phyloP scores from a whole-genome alignment of 2,329 filamentous ascomycete species.

The Hymenoscyphus fraxineus region DNA sequence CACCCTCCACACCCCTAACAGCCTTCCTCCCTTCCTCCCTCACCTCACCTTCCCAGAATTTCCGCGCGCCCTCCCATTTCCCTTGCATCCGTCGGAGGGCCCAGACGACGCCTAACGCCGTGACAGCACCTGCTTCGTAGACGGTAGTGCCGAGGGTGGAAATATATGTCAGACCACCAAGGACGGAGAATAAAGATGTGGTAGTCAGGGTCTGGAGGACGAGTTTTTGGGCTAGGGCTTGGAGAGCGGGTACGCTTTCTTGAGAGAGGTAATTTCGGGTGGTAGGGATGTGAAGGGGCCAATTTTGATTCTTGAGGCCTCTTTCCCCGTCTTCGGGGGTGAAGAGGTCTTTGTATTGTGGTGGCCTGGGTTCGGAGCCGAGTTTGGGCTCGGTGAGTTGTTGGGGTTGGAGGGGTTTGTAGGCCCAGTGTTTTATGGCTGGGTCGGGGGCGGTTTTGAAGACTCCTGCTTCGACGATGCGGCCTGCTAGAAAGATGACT shows the following conservation, averaged over 20 bases:
- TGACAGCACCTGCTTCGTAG: conserved; percentile 61
- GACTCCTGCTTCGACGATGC: conserved; percentile 63
- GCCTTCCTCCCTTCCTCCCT: conserved; percentile 63
- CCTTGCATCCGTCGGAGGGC: conserved; percentile 57
- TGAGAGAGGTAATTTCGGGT: conserved; percentile 63
- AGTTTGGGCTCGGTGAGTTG: not conserved
- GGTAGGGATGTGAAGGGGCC: conserved; percentile 71
- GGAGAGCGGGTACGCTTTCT: conserved; percentile 66
- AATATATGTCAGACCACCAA: conserved; percentile 55
- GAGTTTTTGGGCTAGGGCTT: conserved; percentile 68
- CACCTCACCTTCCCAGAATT: conserved; percentile 64
- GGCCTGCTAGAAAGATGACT: conserved; percentile 78
- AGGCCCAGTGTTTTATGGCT: conserved; percentile 26
- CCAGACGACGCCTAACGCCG: conserved; percentile 57
- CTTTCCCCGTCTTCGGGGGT: conserved; percentile 18
- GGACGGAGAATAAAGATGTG: conserved; percentile 55
- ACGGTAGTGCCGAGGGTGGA: conserved; percentile 50
- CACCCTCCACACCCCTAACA: conserved; percentile 52
- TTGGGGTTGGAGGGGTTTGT: conserved; percentile 22
- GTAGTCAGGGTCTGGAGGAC: conserved; percentile 70
- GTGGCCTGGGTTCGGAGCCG: conserved; percentile 15
- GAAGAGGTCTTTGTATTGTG: conserved; percentile 23
- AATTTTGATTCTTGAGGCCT: conserved; percentile 38
- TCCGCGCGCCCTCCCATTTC: conserved; percentile 57
- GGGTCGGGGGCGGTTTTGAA: conserved; percentile 9